Conservation (phyloP, 768 basidiomycete genomes). For the Cystoderma amianthinum region DNA sequence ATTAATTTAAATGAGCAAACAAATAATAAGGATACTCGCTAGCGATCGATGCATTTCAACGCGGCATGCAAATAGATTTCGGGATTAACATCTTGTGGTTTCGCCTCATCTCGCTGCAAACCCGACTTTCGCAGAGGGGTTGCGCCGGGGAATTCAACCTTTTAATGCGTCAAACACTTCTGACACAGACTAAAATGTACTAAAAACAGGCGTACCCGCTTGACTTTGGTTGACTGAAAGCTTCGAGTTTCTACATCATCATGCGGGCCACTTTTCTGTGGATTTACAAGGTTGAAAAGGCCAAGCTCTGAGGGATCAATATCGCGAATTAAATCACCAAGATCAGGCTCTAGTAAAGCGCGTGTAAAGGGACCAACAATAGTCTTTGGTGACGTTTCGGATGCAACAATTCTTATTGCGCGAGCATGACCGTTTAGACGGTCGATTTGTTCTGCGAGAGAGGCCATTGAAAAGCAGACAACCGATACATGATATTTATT, state of each 20-base stretch:
- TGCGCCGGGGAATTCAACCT: conserved; percentile 51
- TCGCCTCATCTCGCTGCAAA: conserved; percentile 29
- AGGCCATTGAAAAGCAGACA: no score
- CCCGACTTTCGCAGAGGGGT: conserved; percentile 55
- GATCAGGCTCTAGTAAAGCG: conserved; percentile 54
- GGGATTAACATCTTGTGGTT: conserved; percentile 48
- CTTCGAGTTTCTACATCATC: conserved; percentile 23
- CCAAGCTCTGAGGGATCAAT: conserved; percentile 73
- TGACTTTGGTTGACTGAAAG: conserved; percentile 31
- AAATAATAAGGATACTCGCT: conserved; percentile 38
- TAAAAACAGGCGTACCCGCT: conserved; percentile 31
- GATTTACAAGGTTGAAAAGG: conserved; percentile 55
- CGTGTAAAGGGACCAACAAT: conserved; percentile 46
- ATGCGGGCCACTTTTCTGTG: no score
- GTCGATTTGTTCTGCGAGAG: conserved; percentile 64
- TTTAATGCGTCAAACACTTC: neutral
- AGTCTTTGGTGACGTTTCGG: conserved; percentile 15
- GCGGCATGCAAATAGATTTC: conserved; percentile 75
- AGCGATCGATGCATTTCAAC: conserved; percentile 69
- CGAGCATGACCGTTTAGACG: conserved; percentile 47
- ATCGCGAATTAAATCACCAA: conserved; percentile 77
- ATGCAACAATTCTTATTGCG: conserved; percentile 41
- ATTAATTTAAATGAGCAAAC: conserved; percentile 3
- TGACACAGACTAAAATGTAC: neutral
- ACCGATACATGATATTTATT: no score